These are phyloP conservation scores for Cryphonectria carpinicola DNA, from an alignment of 2,329 filamentous ascomycete genomes.

Conservation along the genomic window DNA sequence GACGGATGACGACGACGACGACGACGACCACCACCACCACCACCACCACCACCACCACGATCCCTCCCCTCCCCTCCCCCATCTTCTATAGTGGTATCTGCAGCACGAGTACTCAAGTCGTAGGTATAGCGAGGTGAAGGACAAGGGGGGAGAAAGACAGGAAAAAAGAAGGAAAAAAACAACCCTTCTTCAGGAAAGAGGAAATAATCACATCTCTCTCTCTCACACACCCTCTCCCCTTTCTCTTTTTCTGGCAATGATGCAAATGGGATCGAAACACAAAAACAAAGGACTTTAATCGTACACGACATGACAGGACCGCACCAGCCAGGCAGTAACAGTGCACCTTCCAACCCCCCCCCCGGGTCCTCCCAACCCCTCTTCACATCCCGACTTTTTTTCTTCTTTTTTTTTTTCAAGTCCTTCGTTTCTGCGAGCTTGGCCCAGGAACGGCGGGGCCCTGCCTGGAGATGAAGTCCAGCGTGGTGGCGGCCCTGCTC, in stretches of 20 bases:
- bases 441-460: constrained; percentile 8
- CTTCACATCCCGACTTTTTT: too few species aligned
- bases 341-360: background rate
- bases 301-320: background rate
- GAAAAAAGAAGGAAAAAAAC: background rate
- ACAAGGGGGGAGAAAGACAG: background rate
- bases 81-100: background rate
- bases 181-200: background rate
- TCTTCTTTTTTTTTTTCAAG: background rate
- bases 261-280: background rate
- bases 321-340: background rate
- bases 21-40: too few species aligned
- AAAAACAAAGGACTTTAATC: background rate
- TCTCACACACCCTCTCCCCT: background rate
- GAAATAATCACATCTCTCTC: background rate
- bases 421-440: background rate
- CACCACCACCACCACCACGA: too few species aligned
- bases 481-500: constrained; percentile 15
- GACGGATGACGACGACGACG: background rate
- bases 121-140: background rate
- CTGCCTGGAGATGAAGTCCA: constrained; percentile 19
- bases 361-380: too few species aligned
- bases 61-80: too few species aligned
- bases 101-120: background rate
- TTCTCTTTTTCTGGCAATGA: background rate